These are phyloP conservation scores for Venturia nashicola DNA, from an alignment of 2,329 filamentous ascomycete species.

Conservation along the genomic window DNA sequence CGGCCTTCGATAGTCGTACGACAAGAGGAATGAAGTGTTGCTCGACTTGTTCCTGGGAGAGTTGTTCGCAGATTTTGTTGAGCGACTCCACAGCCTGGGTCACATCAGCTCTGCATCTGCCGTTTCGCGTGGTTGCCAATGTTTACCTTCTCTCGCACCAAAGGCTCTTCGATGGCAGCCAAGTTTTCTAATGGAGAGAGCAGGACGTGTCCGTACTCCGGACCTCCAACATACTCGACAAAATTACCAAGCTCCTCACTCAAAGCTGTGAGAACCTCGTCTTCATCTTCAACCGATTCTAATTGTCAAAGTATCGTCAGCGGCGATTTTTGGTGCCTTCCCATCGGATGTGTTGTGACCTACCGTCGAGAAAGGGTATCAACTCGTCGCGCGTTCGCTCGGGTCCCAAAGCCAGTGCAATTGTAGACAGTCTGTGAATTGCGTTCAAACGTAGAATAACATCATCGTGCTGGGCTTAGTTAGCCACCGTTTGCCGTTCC, in stretches of 20 bases:
- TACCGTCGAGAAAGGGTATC: constrained; percentile 97
- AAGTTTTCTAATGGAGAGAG: constrained; percentile 95
- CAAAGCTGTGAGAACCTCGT: constrained; percentile 91
- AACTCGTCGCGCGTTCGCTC: constrained; percentile 97
- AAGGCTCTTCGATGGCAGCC: constrained; percentile 93
- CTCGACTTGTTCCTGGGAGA: constrained; percentile 87
- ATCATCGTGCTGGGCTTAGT: constrained; percentile 70
- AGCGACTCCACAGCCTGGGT: constrained; percentile 89
- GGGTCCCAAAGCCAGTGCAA: constrained; percentile 87
- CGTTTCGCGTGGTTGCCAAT: background rate
- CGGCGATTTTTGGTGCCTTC: background rate
- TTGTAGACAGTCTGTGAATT: constrained; percentile 95
- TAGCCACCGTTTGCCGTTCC: background rate
- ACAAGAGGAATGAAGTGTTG: constrained; percentile 95
- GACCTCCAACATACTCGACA: constrained; percentile 93
- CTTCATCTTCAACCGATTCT: constrained; percentile 99
- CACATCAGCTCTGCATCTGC: constrained; percentile 14
- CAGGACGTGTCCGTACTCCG: constrained; percentile 88
- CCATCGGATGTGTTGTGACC: constrained; percentile 13
- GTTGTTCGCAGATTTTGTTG: constrained; percentile 95
- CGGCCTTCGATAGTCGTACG: constrained; percentile 91
- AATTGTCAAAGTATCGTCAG: constrained; percentile 21
- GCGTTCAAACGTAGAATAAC: constrained; percentile 95
- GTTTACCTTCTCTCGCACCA: constrained; percentile 88
- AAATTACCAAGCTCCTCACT: constrained; percentile 96